Conservation (phyloP, 2,329 filamentous ascomycete species). For the Botrytis byssoidea region DNA sequence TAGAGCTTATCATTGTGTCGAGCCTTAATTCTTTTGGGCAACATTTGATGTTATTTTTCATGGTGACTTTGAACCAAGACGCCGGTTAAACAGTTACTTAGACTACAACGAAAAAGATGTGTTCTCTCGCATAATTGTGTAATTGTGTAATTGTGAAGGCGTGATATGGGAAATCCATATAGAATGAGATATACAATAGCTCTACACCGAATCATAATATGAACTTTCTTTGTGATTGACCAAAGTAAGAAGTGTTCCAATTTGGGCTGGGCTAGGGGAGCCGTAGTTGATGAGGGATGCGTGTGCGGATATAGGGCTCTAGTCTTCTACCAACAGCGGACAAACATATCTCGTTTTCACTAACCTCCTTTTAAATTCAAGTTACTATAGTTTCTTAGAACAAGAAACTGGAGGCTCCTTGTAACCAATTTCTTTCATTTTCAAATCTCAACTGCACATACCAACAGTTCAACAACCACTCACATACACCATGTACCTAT, state of each 20-base stretch:
- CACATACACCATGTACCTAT: background rate
- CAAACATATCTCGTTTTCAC: background rate
- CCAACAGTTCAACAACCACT: background rate
- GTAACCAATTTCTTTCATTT: background rate
- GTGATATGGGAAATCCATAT: background rate
- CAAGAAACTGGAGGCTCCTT: background rate
- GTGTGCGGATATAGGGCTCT: background rate
- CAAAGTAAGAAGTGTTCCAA: background rate
- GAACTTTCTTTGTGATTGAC: background rate
- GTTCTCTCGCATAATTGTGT: background rate
- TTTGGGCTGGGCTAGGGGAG: background rate
- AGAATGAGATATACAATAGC: background rate
- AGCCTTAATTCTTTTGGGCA: background rate
- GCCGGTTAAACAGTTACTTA: background rate
- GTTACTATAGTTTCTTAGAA: background rate
- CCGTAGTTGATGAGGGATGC: background rate
- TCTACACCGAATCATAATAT: background rate
- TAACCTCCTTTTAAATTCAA: background rate
- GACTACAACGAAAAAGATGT: background rate
- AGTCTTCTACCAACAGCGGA: background rate
- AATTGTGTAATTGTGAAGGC: background rate
- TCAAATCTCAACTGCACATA: background rate
- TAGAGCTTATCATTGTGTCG: rapidly evolving
- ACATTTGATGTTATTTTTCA: rapidly evolving
- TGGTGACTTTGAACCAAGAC: background rate